phyloP scores from a whole-genome alignment of 2,329 filamentous ascomycete species.

The Ascochyta viciae-villosae region DNA sequence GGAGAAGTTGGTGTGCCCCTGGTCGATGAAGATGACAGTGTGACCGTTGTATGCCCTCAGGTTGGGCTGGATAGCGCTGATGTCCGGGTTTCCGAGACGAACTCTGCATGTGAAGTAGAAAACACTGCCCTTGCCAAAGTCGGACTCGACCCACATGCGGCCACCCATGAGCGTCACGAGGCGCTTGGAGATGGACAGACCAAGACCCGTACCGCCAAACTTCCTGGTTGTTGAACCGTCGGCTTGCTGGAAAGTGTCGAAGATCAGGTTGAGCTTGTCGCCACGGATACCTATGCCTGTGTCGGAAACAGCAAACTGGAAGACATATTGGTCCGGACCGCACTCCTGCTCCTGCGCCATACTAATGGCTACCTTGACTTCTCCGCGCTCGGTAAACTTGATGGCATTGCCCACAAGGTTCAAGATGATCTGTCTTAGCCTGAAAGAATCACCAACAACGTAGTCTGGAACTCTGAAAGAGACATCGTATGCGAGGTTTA shows the following conservation, averaged over 20 bases:
- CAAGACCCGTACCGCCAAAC: conserved; percentile 93
- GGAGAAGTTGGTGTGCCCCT: conserved; percentile 79
- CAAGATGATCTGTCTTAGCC: conserved; percentile 92
- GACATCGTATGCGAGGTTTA: conserved; percentile 92
- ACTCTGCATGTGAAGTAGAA: conserved; percentile 98
- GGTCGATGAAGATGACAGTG: conserved; percentile 93
- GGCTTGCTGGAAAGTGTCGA: conserved; percentile 98
- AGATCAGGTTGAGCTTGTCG: conserved; percentile 95
- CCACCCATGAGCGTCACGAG: conserved; percentile 96
- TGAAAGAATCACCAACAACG: conserved; percentile 95
- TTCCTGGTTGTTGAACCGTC: conserved; percentile 96
- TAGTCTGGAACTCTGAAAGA: conserved; percentile 94
- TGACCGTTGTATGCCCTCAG: conserved; percentile 91
- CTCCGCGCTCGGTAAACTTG: conserved; percentile 97
- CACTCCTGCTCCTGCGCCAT: conserved; percentile 71
- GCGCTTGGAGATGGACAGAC: conserved; percentile 92
- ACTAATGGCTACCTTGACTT: conserved; percentile 93
- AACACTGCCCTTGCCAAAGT: conserved; percentile 87
- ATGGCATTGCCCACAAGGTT: conserved; percentile 98
- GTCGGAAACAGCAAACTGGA: conserved; percentile 94
- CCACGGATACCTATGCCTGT: conserved; percentile 96
- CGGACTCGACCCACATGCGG: conserved; percentile 93
- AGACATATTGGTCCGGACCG: conserved; percentile 80
- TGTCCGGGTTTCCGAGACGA: conserved; percentile 79
- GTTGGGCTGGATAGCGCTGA: conserved; percentile 79